Base-by-base conservation (phyloP, 2,329 filamentous ascomycete species). In the Ophiostoma ulmi region DNA sequence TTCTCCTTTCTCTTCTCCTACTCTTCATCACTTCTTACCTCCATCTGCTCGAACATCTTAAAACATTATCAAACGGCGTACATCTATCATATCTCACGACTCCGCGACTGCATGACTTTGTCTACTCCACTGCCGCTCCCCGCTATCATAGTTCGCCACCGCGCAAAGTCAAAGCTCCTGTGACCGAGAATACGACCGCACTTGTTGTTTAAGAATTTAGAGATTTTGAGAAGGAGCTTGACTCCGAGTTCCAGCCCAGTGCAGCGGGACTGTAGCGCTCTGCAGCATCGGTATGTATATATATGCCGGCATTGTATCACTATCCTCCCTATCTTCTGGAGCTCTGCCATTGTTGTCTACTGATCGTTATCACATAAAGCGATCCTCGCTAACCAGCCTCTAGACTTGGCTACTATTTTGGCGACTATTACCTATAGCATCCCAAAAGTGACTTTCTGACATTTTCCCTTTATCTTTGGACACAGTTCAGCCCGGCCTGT, bases 181-280 rank as follows among this genome's bases (percentile, higher is more conserved):
- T 22, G n/a, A 58, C 52, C n/a, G 22, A 58, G 52, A 58, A 58
- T 58, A 58, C 52, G 52, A 58, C 52, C 52, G 52, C 52, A 58
- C 8, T 58, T 26, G 44, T 17, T 17, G n/a, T 44, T 44, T 31
- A 4, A 31, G 31, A 31, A 48, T 20, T 26, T 26, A 26, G 26
- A 26, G 26, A 26, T 26, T 26, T 26, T 48, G 44, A 20, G 17
- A 20, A 48, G 17, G 38, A 48, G 44, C 44, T 48, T n/a, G 44
- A 48, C 17, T 48, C 17, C 44, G 52, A 58, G n/a, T 58, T 58
- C 52, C 52, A 58, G 52, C 52, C 52, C 52, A 58, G 52, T 13
- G n/a, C 52, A 58, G 52, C 52, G 52, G 52, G 52, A 31, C 26
- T 48, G n/a, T 22, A 14, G 52, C 52, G 44, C 44, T 48, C 52